Percentiles rank a stretch among this genome's conserved stretches.
These are phyloP conservation scores for Sambucus nigra DNA, from an alignment of 129 eudicot genomes.

Conservation along the genomic window DNA sequence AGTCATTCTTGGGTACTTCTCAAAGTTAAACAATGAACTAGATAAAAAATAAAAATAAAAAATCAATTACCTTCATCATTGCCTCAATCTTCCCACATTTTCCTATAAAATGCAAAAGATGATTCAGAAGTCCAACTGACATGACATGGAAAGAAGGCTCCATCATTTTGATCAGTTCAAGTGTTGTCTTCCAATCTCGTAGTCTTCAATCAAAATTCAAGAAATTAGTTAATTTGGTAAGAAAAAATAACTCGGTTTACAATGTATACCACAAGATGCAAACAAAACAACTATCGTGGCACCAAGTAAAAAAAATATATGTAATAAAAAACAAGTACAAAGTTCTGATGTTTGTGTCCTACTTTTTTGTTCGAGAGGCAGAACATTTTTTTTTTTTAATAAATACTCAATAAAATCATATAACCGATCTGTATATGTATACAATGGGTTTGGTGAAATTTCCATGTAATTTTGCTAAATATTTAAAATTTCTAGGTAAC, in stretches of 20 bases:
- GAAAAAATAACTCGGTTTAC: not conserved
- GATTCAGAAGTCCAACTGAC: conserved; percentile 75
- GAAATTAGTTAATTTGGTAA: conserved; percentile 5
- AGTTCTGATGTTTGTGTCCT: too few relatives aligned
- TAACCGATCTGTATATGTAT: too few relatives aligned
- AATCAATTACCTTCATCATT: conserved; percentile 78
- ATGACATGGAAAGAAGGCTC: conserved; percentile 48
- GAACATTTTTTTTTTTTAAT: too few relatives aligned
- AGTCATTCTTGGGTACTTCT: not conserved
- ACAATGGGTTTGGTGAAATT: too few relatives aligned
- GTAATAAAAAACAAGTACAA: not conserved
- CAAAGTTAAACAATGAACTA: not conserved
- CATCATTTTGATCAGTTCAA: conserved; percentile 51
- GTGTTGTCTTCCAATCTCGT: conserved; percentile 71
- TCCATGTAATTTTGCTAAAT: too few relatives aligned
- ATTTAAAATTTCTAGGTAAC: too few relatives aligned
- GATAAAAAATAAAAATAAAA: not conserved
- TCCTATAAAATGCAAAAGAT: conserved; percentile 67
- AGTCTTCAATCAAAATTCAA: conserved; percentile 33
- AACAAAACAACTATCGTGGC: not conserved
- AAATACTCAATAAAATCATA: too few relatives aligned
- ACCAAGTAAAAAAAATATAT: not conserved
- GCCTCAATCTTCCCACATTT: conserved; percentile 69
- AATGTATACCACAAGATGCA: not conserved
- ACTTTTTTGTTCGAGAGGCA: too few relatives aligned